Evolutionary conservation across 1,284 basidiomycete species (phyloP).

Genomic region (Ustilago cynodontis): DNA sequence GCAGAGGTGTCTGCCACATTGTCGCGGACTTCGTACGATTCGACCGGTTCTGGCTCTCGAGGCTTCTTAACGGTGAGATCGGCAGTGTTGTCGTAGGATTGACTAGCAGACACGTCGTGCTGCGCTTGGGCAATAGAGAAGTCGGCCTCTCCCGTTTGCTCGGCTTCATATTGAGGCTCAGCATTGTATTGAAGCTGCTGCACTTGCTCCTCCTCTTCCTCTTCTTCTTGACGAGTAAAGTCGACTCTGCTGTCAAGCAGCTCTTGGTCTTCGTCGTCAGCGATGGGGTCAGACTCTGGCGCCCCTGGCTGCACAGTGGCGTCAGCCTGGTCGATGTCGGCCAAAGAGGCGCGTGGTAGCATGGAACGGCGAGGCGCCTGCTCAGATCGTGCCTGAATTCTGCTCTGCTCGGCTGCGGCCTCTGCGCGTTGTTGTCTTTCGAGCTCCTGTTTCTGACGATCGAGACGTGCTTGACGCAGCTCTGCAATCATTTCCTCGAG

Average conservation of each 20-base stretch:
- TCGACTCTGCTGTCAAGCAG: slow-evolving; percentile 23
- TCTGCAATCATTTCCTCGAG: slow-evolving; percentile 65
- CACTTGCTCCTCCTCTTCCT: slow-evolving; percentile 17
- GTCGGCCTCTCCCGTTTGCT: slow-evolving; percentile 6
- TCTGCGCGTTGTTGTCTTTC: slow-evolving; percentile 26
- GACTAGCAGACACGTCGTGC: slow-evolving; percentile 15
- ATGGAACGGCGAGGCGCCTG: slow-evolving; percentile 15
- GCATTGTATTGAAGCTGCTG: slow-evolving; percentile 14
- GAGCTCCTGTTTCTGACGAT: slow-evolving; percentile 36
- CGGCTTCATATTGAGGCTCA: not conserved
- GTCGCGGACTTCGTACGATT: not conserved
- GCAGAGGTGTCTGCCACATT: slow-evolving; percentile 33
- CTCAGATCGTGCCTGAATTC: slow-evolving; percentile 13
- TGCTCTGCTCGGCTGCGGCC: slow-evolving; percentile 15
- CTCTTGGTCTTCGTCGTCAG: slow-evolving; percentile 15
- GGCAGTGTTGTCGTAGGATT: slow-evolving; percentile 11
- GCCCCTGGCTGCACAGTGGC: slow-evolving; percentile 2
- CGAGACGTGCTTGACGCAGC: slow-evolving; percentile 39
- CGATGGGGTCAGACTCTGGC: not conserved
- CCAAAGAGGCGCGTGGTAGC: slow-evolving; percentile 22
- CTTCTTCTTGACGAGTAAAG: slow-evolving; percentile 11
- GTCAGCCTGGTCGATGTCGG: slow-evolving; percentile 1
- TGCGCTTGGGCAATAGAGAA: slow-evolving; percentile 3
- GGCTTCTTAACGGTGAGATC: slow-evolving; percentile 31
- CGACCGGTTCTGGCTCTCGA: slow-evolving; percentile 10